Percentiles rank a stretch among this genome's conserved stretches.
Evolutionary conservation across 179 eudicot genomes (phyloP).

Genomic region (Actinidia chinensis): DNA sequence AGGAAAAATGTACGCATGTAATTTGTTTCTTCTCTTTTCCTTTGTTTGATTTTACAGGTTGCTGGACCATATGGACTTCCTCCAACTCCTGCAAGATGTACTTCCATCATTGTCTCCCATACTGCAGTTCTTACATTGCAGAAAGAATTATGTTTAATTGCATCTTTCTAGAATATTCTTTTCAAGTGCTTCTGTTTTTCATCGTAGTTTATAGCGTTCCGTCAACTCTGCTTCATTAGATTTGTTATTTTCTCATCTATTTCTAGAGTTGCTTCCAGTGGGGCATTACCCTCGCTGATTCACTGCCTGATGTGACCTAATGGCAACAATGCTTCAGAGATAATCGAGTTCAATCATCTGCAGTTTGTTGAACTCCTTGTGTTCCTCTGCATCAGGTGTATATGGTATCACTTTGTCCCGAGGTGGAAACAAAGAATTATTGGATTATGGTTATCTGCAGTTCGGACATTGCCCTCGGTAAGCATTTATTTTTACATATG

Average conservation of each 20-base stretch:
- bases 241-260: slow-evolving; percentile 31
- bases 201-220: neutral
- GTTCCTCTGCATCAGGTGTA: slow-evolving; percentile 46
- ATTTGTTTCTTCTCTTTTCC: neutral
- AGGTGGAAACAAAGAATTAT: slow-evolving; percentile 55
- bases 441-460: slow-evolving; percentile 50
- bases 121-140: slow-evolving; percentile 89
- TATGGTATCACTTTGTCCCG: slow-evolving; percentile 41
- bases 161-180: neutral
- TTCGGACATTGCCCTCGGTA: slow-evolving; percentile 89
- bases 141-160: slow-evolving; percentile 74
- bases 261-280: slow-evolving; percentile 87
- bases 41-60: slow-evolving; percentile 47
- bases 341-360: slow-evolving; percentile 35
- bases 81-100: slow-evolving; percentile 97
- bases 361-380: slow-evolving; percentile 34
- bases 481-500: neutral
- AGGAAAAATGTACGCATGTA: neutral
- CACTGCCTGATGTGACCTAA: slow-evolving; percentile 48
- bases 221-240: slow-evolving; percentile 5
- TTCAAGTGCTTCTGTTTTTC: neutral
- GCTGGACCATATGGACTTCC: slow-evolving; percentile 89
- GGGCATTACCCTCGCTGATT: slow-evolving; percentile 70
- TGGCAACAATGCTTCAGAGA: slow-evolving; percentile 27
- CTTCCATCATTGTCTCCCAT: slow-evolving; percentile 79